Evolutionary conservation across 345 rosid genomes (phyloP).

Genomic region (Euphorbia pulcherrima): DNA sequence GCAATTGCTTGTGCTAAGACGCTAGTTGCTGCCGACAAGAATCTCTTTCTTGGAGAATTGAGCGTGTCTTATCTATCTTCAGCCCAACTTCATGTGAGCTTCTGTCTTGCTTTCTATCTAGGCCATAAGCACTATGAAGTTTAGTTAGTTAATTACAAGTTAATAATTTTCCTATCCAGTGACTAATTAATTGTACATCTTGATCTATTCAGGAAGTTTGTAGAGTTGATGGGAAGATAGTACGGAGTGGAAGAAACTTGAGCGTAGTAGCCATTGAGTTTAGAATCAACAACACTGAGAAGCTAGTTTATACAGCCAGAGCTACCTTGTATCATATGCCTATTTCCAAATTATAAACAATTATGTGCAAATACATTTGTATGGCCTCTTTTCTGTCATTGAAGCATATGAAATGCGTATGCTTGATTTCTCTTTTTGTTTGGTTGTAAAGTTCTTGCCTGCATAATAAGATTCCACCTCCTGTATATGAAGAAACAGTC

Average conservation of each 20-base stretch:
- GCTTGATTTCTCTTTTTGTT: not conserved
- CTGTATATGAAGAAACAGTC: too few relatives aligned
- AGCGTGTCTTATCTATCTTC: constrained; percentile 62
- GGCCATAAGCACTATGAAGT: not conserved
- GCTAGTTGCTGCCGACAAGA: constrained; percentile 47
- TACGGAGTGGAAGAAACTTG: constrained; percentile 71
- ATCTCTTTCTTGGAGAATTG: constrained; percentile 64
- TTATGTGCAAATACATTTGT: too few relatives aligned
- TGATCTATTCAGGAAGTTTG: constrained; percentile 39
- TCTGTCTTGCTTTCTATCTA: not conserved
- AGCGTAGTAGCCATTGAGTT: constrained; percentile 53
- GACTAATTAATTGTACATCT: not conserved
- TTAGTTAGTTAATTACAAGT: not conserved
- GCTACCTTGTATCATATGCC: constrained; percentile 65
- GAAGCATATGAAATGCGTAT: too few relatives aligned
- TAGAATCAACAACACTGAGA: constrained; percentile 47
- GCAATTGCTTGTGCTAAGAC: constrained; percentile 61
- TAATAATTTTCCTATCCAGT: not conserved
- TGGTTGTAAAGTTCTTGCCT: not conserved
- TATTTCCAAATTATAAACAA: constrained; percentile 47
- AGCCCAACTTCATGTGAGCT: constrained; percentile 33
- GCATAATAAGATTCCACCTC: too few relatives aligned
- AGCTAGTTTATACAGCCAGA: constrained; percentile 45
- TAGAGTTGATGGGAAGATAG: constrained; percentile 52
- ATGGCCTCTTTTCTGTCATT: not conserved